Conservation (phyloP, 2,329 filamentous ascomycete species). For the Aciculosporium take region DNA sequence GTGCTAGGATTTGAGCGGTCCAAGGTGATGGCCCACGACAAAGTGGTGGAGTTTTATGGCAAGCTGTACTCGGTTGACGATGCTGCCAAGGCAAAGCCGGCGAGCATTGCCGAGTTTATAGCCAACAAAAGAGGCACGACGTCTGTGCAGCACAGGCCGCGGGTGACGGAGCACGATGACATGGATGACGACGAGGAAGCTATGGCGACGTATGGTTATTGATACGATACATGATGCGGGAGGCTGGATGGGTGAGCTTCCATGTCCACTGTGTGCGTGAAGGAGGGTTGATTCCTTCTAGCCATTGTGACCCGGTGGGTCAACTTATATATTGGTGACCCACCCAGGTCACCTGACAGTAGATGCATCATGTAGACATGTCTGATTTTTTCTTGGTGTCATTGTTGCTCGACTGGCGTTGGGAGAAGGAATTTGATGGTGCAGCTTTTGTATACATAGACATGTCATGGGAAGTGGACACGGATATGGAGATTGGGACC, state of each 20-base stretch:
- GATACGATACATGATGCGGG: slow-evolving; percentile 3
- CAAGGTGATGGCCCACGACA: slow-evolving; percentile 89
- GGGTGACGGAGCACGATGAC: slow-evolving; percentile 13
- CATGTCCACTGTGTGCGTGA: too few relatives aligned
- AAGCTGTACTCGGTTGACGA: slow-evolving; percentile 56
- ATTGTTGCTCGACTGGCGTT: neutral
- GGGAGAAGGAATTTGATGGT: neutral
- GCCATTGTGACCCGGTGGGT: too few relatives aligned
- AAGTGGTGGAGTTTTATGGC: slow-evolving; percentile 73
- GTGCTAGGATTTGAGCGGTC: slow-evolving; percentile 76
- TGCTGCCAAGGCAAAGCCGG: slow-evolving; percentile 26
- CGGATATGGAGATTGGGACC: too few relatives aligned
- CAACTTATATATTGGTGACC: too few relatives aligned
- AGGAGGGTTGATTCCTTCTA: too few relatives aligned
- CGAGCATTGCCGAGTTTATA: slow-evolving; percentile 27
- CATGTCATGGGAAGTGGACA: too few relatives aligned
- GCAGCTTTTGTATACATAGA: too few relatives aligned
- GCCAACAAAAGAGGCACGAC: slow-evolving; percentile 18
- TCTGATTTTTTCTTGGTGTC: neutral
- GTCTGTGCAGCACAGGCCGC: slow-evolving; percentile 8
- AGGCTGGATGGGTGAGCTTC: neutral
- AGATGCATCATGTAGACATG: neutral
- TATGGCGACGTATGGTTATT: slow-evolving; percentile 31
- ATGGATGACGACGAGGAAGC: slow-evolving; percentile 37
- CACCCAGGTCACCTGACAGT: neutral